Percentiles rank a stretch among this genome's conserved stretches.
These are phyloP conservation scores for Collybiopsis luxurians DNA, from an alignment of 768 basidiomycete genomes.

Conservation along the genomic window DNA sequence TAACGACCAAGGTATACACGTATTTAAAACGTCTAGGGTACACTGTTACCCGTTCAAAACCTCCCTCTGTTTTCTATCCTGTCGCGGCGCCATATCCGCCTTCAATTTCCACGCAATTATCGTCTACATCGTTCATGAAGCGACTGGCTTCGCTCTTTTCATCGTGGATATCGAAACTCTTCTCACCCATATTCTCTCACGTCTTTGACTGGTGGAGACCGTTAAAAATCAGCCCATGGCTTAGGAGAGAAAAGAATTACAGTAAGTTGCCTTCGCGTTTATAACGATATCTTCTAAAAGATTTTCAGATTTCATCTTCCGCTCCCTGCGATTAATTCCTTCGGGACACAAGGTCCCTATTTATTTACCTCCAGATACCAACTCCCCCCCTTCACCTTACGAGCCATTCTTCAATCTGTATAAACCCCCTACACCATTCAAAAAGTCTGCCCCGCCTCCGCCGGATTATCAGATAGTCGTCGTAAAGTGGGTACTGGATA, in stretches of 20 bases:
- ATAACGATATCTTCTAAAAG: slow-evolving; percentile 1
- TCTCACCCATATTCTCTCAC: slow-evolving; percentile 24
- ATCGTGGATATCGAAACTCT: slow-evolving; percentile 27
- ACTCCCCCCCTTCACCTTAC: slow-evolving; percentile 52
- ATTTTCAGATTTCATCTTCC: slow-evolving; percentile 61
- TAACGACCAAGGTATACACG: slow-evolving; percentile 72
- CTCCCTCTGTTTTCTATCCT: slow-evolving; percentile 55
- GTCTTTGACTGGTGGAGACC: slow-evolving; percentile 67
- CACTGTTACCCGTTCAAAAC: slow-evolving; percentile 72
- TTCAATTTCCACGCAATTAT: slow-evolving; percentile 7
- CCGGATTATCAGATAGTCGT: slow-evolving; percentile 89
- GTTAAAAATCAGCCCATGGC: slow-evolving; percentile 43
- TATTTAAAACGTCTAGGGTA: slow-evolving; percentile 93
- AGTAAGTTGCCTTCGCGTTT: slow-evolving; percentile 33
- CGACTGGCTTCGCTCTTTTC: slow-evolving; percentile 33
- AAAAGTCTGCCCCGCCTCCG: slow-evolving; percentile 68
- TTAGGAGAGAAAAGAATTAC: slow-evolving; percentile 50
- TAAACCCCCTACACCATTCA: slow-evolving; percentile 86
- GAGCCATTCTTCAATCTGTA: slow-evolving; percentile 87
- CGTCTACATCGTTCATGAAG: slow-evolving; percentile 27
- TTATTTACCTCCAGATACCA: slow-evolving; percentile 23
- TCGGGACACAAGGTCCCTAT: slow-evolving; percentile 57
- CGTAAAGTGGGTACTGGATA: slow-evolving; percentile 61
- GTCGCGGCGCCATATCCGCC: slow-evolving; percentile 35
- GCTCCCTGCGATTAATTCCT: slow-evolving; percentile 68